Conservation (phyloP, 1,284 basidiomycete genomes). For the Rhodotorula mucilaginosa region DNA sequence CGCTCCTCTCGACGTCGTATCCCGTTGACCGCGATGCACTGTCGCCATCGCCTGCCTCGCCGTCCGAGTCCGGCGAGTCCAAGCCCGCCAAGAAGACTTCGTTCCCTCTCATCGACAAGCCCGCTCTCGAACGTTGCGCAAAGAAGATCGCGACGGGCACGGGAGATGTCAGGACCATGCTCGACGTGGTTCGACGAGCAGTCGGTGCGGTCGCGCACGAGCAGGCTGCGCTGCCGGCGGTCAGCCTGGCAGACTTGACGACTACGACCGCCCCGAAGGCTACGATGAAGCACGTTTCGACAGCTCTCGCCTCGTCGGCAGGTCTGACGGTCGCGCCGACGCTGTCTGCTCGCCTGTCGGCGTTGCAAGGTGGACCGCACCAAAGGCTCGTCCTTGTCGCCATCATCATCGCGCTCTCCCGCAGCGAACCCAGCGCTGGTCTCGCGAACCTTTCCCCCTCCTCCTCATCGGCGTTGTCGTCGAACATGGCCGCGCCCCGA, state of each 20-base stretch:
- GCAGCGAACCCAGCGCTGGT: neutral
- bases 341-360: conserved; percentile 17
- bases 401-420: conserved; percentile 24
- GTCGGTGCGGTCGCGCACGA: conserved; percentile 42
- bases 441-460: neutral
- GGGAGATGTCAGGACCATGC: conserved; percentile 51
- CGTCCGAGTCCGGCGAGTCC: neutral
- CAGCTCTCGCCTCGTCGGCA: conserved; percentile 44
- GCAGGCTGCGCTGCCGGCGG: neutral
- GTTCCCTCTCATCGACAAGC: conserved; percentile 47
- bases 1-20: conserved; percentile 41
- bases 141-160: conserved; percentile 50
- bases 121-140: conserved; percentile 50
- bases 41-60: neutral
- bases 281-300: conserved; percentile 45
- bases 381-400: conserved; percentile 31
- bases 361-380: conserved; percentile 18
- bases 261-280: conserved; percentile 44
- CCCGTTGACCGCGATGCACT: conserved; percentile 28
- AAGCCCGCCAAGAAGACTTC: conserved; percentile 5
- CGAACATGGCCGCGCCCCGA: neutral
- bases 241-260: conserved; percentile 1
- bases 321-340: conserved; percentile 17
- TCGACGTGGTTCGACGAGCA: conserved; percentile 49
- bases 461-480: neutral